Percentiles rank a stretch among this genome's conserved stretches.
phyloP scores from a whole-genome alignment of 2,329 filamentous ascomycete species.

The Cryphonectria carpinicola region DNA sequence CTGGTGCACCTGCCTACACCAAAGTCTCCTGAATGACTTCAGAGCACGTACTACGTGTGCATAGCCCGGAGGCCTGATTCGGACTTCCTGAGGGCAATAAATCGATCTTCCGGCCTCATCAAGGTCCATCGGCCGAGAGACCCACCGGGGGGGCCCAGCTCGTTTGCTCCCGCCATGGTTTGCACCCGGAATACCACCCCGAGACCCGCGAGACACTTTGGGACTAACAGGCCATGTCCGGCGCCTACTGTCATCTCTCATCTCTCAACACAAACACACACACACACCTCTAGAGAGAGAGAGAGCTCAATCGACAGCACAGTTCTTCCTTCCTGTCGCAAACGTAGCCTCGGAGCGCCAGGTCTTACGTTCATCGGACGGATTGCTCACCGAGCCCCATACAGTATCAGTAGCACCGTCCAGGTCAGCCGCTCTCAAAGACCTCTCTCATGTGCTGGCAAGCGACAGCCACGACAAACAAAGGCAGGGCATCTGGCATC shows the following conservation, averaged over 20 bases:
- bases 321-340: neutral
- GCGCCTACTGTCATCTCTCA: neutral
- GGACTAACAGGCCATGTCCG: neutral
- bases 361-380: neutral
- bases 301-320: neutral
- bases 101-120: neutral
- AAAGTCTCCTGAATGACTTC: neutral
- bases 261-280: too few relatives aligned
- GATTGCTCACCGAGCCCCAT: neutral
- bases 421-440: neutral
- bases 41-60: neutral
- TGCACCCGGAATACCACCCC: slow-evolving; percentile 11
- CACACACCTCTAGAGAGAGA: too few relatives aligned
- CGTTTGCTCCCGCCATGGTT: neutral
- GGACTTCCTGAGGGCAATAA: neutral
- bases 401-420: slow-evolving; percentile 24
- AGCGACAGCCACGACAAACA: slow-evolving; percentile 16
- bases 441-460: neutral
- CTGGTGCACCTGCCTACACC: neutral
- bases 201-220: neutral
- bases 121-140: neutral
- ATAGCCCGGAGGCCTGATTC: neutral
- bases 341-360: neutral
- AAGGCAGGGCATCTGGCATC: slow-evolving; percentile 6
- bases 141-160: neutral